Base-by-base conservation (phyloP, 306 rosid species). In the Gillenia trifoliata region DNA sequence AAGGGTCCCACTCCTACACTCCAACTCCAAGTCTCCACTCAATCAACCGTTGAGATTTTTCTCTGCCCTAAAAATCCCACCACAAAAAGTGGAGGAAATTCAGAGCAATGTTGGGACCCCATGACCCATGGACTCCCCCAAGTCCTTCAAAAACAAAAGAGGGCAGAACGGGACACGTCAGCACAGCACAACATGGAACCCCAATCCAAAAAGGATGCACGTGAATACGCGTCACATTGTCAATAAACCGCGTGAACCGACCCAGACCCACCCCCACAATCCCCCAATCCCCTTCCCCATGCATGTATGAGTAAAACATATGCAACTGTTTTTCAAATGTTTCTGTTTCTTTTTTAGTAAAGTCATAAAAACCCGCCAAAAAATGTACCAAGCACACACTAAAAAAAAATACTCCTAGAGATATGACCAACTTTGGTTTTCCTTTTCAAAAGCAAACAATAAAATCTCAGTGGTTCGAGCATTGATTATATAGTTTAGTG, bases 191-290 rank as follows among this genome's bases (percentile, higher is more conserved):
- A 67, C 28, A 8, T 10, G 4, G 23, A 59, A 9, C 41, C 11
- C 20, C 22, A 22, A 67, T 56, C 75, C 54, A 34, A 62, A 33
- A 63, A n/a, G 40, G 28, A 7, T 43, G 41, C 85, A 82, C 85
- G 85, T 74, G 85, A 82, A 74, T 75, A 59, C 85, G 85, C 83
- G 85, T 82, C 79, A 16, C 49, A 28, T 68, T 82, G 80, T 82
- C 85, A 77, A 64, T 23, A 62, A 74, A 82, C 74, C 85, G 85
- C 85, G 85, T 82, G 76, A 80, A 73, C 66, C 57, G 61, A 17
- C 81, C 71, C 47, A 13, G 13, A 23, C 4, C 60, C 23, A 10
- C 8, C 26, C 13, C 17, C 64, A 8, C 34, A 15, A 13, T 4
- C 34, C 64, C 33, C 34, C 2, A 54, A 16, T 55, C 12, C 49